These are phyloP conservation scores for Aureobasidium sp. DNA, from an alignment of 2,329 filamentous ascomycete genomes.

Conservation along the genomic window DNA sequence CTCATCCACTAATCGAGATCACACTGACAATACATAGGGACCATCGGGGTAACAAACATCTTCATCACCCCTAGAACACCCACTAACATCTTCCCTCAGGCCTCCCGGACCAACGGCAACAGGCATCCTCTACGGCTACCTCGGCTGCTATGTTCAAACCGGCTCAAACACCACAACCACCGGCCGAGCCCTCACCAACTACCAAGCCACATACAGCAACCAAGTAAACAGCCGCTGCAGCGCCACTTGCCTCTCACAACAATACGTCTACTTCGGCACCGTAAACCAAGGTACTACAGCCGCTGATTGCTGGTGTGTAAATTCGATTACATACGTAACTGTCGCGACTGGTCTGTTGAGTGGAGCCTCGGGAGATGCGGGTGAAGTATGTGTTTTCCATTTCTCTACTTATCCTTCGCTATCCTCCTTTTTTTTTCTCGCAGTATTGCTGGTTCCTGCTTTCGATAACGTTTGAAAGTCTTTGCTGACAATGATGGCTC, in stretches of 20 bases:
- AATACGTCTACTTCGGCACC: slow-evolving; percentile 21
- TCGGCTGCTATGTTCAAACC: slow-evolving; percentile 24
- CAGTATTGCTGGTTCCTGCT: no score
- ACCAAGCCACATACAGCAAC: slow-evolving; percentile 17
- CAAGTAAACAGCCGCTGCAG: slow-evolving; percentile 19
- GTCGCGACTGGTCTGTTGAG: slow-evolving; percentile 2
- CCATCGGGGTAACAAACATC: slow-evolving; percentile 1
- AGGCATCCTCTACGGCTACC: slow-evolving; percentile 18
- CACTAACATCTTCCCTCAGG: not conserved
- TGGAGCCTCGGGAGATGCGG: not conserved
- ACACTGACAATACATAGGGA: not conserved
- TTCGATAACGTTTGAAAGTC: not conserved
- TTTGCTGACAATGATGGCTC: slow-evolving; percentile 17
- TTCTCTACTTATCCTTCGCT: no score
- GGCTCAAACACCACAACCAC: slow-evolving; percentile 16
- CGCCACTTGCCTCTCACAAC: slow-evolving; percentile 9
- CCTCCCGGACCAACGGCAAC: slow-evolving; percentile 12
- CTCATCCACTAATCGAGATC: not conserved
- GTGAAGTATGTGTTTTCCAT: slow-evolving; percentile 13
- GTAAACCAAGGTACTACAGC: slow-evolving; percentile 18
- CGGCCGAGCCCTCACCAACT: slow-evolving; percentile 19
- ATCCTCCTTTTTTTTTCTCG: no score
- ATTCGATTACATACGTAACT: slow-evolving; percentile 20
- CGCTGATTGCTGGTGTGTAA: slow-evolving; percentile 24
- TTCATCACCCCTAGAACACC: no score